Evolutionary conservation across 495 filamentous ascomycete genomes (phyloP), one percentile per base, ranked within the genome.

Genomic region (Aspergillus cristatus): DNA sequence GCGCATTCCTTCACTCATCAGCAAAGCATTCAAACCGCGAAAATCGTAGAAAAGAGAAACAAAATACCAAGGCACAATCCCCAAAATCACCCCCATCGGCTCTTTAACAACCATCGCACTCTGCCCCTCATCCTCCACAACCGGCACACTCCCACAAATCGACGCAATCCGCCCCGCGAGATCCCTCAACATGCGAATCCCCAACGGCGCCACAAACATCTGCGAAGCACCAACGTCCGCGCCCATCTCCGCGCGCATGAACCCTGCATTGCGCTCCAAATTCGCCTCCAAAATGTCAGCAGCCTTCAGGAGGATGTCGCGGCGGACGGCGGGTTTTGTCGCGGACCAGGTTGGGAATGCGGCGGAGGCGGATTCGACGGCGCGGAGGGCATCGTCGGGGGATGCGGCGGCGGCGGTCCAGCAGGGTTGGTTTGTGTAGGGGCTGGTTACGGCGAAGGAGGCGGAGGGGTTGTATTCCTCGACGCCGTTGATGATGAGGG

Each of bases 11-110:
- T 20, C 7, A n/a, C 25, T 22, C 18, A 35, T 12, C 7, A 16
- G 28, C 41, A 14, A 45, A 20, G 11, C 4, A 37, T 29, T 40
- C 12, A 28, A 20, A 18, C 24, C 3, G 12, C 6, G 10, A 28
- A 22, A 29, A 14, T n/a, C n/a, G n/a, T n/a, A n/a, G n/a, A n/a
- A 26, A 14, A 33, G 26, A 2, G 22, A 3, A 26, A 29, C 42
- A 31, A 50, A 59, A 38, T 63, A 86, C 84, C 88, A 94, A 14
- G 88, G 86, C 7, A 86, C 85, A 57, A 93, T 81, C 8, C 76
- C 82, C 14, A 94, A 60, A 14, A 87, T 66, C 14, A 91, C 86
- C 16, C 87, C 87, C 57, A 77, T 86, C 4, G 87, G 80, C 54
- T 93, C 87, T 45, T 79, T 84, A 28, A 75, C 66, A 4, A 93